These are phyloP conservation scores for Leonotis leonurus DNA, from an alignment of 257 asterid species.

Conservation along the genomic window DNA sequence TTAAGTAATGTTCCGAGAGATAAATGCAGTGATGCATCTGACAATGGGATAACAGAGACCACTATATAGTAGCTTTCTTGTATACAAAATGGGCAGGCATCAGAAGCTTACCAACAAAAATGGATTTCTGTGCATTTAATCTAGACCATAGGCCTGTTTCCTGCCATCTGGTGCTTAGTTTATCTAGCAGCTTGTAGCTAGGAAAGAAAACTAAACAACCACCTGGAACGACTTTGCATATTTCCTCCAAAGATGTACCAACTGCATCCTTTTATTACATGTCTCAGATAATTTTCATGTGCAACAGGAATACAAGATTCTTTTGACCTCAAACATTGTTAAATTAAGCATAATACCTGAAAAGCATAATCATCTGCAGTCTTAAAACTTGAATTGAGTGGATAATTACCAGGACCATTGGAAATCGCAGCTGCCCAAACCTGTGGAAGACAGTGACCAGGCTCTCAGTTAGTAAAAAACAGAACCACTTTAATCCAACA, in stretches of 20 bases:
- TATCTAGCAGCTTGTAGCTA: slow-evolving; percentile 90
- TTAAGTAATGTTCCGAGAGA: slow-evolving; percentile 14
- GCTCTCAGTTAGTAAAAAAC: slow-evolving; percentile 13
- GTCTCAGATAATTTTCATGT: slow-evolving; percentile 16
- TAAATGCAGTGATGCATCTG: neutral
- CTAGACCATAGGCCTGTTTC: slow-evolving; percentile 92
- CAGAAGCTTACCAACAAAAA: slow-evolving; percentile 67
- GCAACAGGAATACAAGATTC: slow-evolving; percentile 11
- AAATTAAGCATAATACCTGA: slow-evolving; percentile 50
- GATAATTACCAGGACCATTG: slow-evolving; percentile 76
- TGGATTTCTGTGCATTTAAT: slow-evolving; percentile 68
- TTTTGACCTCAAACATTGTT: slow-evolving; percentile 5
- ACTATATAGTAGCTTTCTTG: neutral
- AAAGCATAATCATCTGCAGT: slow-evolving; percentile 76
- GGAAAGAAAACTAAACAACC: slow-evolving; percentile 97
- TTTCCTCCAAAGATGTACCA: slow-evolving; percentile 82
- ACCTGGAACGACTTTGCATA: slow-evolving; percentile 78
- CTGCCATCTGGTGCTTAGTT: slow-evolving; percentile 76
- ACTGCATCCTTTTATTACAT: slow-evolving; percentile 57
- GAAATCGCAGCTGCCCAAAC: slow-evolving; percentile 89
- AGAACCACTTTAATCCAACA: slow-evolving; percentile 11
- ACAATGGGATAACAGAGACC: neutral
- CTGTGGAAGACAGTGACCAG: slow-evolving; percentile 36
- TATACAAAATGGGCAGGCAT: slow-evolving; percentile 4
- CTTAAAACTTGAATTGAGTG: slow-evolving; percentile 86